These are phyloP conservation scores for Hypoxylon intermedium DNA, from an alignment of 495 filamentous ascomycete species.

Conservation along the genomic window DNA sequence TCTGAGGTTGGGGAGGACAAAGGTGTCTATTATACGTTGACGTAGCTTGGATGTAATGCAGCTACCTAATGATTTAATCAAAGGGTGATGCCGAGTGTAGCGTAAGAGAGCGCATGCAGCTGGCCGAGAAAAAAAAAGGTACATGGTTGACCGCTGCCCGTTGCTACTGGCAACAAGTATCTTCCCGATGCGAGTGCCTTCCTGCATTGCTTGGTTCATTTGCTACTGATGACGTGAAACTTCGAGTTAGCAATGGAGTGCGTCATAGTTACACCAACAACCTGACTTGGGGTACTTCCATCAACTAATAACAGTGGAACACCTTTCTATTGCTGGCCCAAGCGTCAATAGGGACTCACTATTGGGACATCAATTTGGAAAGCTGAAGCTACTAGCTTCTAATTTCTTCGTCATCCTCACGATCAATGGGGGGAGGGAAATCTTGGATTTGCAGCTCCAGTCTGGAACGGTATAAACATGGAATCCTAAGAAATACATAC, in stretches of 20 bases:
- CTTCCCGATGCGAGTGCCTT: neutral
- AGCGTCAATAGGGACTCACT: too few relatives aligned
- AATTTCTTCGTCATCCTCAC: slow-evolving; percentile 21
- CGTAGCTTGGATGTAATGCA: slow-evolving; percentile 30
- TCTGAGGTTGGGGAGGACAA: slow-evolving; percentile 16
- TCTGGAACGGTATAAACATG: too few relatives aligned
- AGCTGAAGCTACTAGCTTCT: slow-evolving; percentile 10
- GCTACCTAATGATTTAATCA: slow-evolving; percentile 35
- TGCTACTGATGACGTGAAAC: slow-evolving; percentile 33
- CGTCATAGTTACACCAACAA: slow-evolving; percentile 21
- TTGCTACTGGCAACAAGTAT: slow-evolving; percentile 7
- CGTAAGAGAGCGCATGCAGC: slow-evolving; percentile 37
- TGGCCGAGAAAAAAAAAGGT: slow-evolving; percentile 5
- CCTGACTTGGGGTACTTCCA: neutral
- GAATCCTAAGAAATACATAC: neutral
- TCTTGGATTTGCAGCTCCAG: slow-evolving; percentile 7
- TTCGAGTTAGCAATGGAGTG: slow-evolving; percentile 20
- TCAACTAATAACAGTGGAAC: slow-evolving; percentile 27
- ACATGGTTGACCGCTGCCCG: slow-evolving; percentile 1
- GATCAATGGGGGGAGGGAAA: slow-evolving; percentile 3
- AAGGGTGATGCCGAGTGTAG: slow-evolving; percentile 7
- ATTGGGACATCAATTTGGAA: slow-evolving; percentile 5
- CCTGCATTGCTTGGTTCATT: slow-evolving; percentile 8
- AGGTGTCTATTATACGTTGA: slow-evolving; percentile 33
- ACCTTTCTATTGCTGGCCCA: neutral